Evolutionary conservation across 1,139 yeast genomes (phyloP).

Genomic region (Candida sojae): DNA sequence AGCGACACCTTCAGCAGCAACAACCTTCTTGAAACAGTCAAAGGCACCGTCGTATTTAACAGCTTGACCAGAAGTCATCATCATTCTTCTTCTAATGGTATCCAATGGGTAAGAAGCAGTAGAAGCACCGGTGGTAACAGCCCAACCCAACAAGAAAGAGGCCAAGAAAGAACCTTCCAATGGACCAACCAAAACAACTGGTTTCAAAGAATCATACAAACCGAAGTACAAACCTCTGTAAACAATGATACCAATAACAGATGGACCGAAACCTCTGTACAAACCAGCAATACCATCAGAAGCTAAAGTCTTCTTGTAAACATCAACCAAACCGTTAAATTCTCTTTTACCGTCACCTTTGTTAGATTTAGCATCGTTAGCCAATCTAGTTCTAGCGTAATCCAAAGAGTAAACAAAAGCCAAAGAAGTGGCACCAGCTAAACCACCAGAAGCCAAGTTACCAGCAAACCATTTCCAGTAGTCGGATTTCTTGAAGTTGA

Average conservation of each 20-base stretch:
- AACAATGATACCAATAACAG: constrained; percentile 54
- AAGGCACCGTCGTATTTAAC: constrained; percentile 55
- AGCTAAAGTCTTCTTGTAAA: constrained; percentile 55
- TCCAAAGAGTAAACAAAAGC: constrained; percentile 57
- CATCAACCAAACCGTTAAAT: constrained; percentile 57
- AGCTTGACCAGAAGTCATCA: constrained; percentile 60
- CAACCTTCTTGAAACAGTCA: constrained; percentile 50
- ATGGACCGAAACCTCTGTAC: constrained; percentile 61
- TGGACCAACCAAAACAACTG: constrained; percentile 56
- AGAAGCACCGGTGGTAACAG: constrained; percentile 56
- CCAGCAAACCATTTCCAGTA: constrained; percentile 56
- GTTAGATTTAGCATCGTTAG: constrained; percentile 55
- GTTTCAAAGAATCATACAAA: constrained; percentile 56
- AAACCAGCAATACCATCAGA: constrained; percentile 59
- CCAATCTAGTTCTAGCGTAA: constrained; percentile 58
- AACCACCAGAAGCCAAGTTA: constrained; percentile 59
- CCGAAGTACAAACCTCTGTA: constrained; percentile 61
- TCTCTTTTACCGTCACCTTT: constrained; percentile 47
- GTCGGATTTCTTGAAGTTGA: constrained; percentile 55
- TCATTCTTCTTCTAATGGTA: constrained; percentile 59
- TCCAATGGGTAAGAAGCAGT: constrained; percentile 59
- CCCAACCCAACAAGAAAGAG: constrained; percentile 57
- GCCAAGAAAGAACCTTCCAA: constrained; percentile 57
- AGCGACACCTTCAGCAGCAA: constrained; percentile 53
- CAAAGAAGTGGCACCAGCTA: constrained; percentile 58